These are phyloP conservation scores for Alternaria gaisen DNA, from an alignment of 2,329 filamentous ascomycete species.

Conservation along the genomic window DNA sequence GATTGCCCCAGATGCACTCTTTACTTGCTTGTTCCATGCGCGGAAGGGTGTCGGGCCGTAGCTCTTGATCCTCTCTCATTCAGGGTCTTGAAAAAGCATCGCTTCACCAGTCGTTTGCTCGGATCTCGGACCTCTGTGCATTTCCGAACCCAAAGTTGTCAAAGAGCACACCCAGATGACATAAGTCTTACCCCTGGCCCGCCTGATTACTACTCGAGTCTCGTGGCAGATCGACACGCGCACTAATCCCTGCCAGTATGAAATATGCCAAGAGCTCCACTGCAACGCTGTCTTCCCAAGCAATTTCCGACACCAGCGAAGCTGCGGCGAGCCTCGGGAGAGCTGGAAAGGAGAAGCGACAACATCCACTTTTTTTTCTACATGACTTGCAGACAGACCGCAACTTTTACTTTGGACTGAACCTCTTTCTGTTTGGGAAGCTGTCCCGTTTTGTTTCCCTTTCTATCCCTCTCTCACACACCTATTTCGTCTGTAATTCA, in stretches of 20 bases:
- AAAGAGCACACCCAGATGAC: neutral
- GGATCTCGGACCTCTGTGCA: neutral
- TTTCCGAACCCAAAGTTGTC: too few relatives aligned
- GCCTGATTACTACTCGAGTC: neutral
- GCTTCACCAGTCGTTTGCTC: neutral
- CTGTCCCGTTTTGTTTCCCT: too few relatives aligned
- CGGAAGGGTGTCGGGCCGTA: neutral
- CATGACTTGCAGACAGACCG: too few relatives aligned
- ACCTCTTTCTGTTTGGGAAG: too few relatives aligned
- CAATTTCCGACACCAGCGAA: neutral
- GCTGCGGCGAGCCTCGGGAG: conserved; percentile 10
- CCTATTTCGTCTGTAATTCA: too few relatives aligned
- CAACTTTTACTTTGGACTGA: neutral
- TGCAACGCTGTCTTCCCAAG: neutral
- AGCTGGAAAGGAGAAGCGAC: conserved; percentile 13
- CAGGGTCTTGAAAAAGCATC: neutral
- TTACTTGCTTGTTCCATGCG: neutral
- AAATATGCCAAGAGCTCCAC: conserved; percentile 7
- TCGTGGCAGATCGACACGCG: conserved; percentile 6
- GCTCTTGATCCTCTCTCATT: too few relatives aligned
- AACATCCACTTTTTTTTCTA: neutral
- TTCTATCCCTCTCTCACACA: too few relatives aligned
- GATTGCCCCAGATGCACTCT: neutral
- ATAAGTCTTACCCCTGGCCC: conserved; percentile 7
- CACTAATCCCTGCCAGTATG: neutral